A percentile compares a stretch with the other conserved stretches of the same genome.
Conservation (phyloP, 2,329 filamentous ascomycete genomes). For the Colletotrichum simmondsii region DNA sequence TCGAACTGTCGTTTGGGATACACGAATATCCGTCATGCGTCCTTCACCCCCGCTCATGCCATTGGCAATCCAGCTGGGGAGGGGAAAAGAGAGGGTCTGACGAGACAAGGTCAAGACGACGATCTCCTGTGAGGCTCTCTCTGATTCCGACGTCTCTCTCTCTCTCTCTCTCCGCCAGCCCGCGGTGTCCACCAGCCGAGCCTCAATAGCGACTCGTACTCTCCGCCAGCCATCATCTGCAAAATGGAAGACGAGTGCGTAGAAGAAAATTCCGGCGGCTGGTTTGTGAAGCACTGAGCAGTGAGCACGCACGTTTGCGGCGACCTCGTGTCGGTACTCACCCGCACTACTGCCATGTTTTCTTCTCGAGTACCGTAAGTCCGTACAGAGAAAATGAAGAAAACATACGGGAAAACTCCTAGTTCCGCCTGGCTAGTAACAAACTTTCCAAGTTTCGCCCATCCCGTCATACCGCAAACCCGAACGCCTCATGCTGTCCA, state of each 20-base stretch:
- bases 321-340: constrained; percentile 21
- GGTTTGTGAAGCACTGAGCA: no score
- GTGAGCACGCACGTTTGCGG: not conserved
- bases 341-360: constrained; percentile 12
- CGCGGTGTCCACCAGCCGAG: not conserved
- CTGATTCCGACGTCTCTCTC: not conserved
- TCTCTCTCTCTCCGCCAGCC: not conserved
- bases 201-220: not conserved
- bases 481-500: not conserved
- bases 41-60: not conserved
- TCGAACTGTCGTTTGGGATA: not conserved
- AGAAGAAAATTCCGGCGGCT: not conserved
- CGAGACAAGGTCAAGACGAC: not conserved
- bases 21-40: not conserved
- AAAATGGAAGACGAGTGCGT: not conserved
- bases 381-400: not conserved
- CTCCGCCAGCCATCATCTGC: constrained; percentile 1
- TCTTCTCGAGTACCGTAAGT: not conserved
- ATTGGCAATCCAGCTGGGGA: not conserved
- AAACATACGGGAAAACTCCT: not conserved
- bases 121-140: constrained; percentile 2
- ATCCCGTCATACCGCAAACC: constrained; percentile 5
- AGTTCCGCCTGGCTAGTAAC: not conserved
- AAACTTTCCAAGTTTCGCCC: constrained; percentile 9
- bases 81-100: not conserved